phyloP scores from a whole-genome alignment of 768 basidiomycete species.

The Panaeolus papilionaceus region DNA sequence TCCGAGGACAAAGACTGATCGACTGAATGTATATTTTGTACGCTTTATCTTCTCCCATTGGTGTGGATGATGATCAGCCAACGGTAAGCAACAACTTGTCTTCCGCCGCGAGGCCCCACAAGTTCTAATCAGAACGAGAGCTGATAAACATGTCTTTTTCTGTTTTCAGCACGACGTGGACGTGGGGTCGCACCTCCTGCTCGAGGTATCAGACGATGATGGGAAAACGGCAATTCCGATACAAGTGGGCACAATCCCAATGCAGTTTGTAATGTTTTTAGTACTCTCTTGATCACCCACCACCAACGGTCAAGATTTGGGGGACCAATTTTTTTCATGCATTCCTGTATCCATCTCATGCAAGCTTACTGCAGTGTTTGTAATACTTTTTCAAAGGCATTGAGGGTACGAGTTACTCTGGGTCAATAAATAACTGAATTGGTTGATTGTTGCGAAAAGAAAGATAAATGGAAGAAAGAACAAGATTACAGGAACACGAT shows the following conservation, averaged over 20 bases:
- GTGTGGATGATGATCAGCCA: constrained; percentile 53
- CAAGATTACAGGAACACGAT: neutral
- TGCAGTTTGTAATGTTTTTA: constrained; percentile 1
- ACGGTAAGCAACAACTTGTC: constrained; percentile 56
- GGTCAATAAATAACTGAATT: no score
- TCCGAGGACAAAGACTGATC: constrained; percentile 15
- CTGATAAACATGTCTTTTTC: constrained; percentile 26
- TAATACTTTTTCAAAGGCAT: constrained; percentile 3
- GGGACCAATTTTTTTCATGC: neutral
- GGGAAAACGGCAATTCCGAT: constrained; percentile 1
- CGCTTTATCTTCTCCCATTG: constrained; percentile 26
- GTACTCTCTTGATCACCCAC: neutral
- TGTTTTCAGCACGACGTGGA: constrained; percentile 77
- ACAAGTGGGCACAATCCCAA: constrained; percentile 6
- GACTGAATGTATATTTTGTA: constrained; percentile 26
- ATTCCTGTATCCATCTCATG: constrained; percentile 8
- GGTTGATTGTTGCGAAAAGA: no score
- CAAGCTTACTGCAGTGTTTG: constrained; percentile 7
- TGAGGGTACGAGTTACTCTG: no score
- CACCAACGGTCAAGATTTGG: constrained; percentile 4
- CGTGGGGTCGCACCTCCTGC: constrained; percentile 77
- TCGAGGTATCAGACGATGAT: constrained; percentile 84
- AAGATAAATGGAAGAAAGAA: neutral
- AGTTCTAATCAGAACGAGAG: constrained; percentile 22
- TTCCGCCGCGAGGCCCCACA: constrained; percentile 13